Conservation (phyloP, 2,329 filamentous ascomycete species). For the Pseudocercospora cruenta region DNA sequence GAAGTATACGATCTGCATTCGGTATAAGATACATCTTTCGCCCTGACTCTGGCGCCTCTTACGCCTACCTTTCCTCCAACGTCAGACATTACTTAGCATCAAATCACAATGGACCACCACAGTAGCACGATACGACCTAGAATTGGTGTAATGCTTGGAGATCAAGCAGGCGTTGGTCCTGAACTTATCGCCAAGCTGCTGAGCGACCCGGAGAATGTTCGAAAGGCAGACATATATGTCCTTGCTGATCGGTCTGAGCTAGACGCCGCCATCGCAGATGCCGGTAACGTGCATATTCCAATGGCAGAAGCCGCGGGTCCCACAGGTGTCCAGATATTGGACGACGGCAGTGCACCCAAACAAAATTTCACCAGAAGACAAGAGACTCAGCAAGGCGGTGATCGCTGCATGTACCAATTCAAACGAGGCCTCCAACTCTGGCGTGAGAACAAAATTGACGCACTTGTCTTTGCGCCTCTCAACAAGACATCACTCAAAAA, state of each 20-base stretch:
- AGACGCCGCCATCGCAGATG: background rate
- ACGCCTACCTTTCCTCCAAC: no score
- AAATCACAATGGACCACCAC: no score
- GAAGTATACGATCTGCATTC: no score
- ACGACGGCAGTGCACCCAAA: constrained; percentile 14
- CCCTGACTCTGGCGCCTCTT: no score
- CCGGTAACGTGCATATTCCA: background rate
- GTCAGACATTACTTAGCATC: no score
- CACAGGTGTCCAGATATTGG: constrained; percentile 12
- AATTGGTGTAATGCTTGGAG: constrained; percentile 21
- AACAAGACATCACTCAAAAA: constrained; percentile 26
- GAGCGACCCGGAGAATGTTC: constrained; percentile 9
- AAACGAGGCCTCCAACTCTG: constrained; percentile 13
- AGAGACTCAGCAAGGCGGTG: constrained; percentile 12
- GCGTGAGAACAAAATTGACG: constrained; percentile 15
- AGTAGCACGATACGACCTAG: constrained; percentile 1
- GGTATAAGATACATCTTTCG: no score
- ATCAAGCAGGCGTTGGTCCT: constrained; percentile 21
- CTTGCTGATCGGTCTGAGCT: constrained; percentile 18
- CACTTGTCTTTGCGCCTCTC: constrained; percentile 22
- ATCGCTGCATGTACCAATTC: constrained; percentile 17
- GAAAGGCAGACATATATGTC: constrained; percentile 17
- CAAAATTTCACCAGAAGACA: background rate
- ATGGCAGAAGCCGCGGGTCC: background rate
- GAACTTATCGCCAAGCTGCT: constrained; percentile 21